These are phyloP conservation scores for Rasamsonia emersonii DNA, from an alignment of 2,329 filamentous ascomycete species.

Conservation along the genomic window DNA sequence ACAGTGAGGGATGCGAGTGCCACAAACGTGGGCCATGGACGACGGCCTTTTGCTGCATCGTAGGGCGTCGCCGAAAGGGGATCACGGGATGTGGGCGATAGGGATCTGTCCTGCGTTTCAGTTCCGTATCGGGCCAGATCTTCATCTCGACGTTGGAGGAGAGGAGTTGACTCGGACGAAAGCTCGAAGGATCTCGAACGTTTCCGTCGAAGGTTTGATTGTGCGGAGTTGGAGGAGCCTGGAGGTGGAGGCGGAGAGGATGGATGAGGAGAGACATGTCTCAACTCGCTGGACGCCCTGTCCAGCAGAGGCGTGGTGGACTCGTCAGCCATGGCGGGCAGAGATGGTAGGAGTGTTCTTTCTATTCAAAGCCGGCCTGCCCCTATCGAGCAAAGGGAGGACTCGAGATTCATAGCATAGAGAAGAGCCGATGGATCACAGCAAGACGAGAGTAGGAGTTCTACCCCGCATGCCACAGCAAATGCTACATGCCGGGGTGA, in stretches of 20 bases:
- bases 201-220: slow-evolving; percentile 11
- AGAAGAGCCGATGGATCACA: no score
- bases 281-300: slow-evolving; percentile 11
- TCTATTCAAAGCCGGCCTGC: no score
- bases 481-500: no score
- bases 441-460: no score
- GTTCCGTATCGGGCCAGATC: slow-evolving; percentile 23
- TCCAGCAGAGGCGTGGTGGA: slow-evolving; percentile 21
- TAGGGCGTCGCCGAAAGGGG: slow-evolving; percentile 10
- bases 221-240: slow-evolving; percentile 4
- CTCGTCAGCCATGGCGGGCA: slow-evolving; percentile 29
- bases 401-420: no score
- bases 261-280: slow-evolving; percentile 14
- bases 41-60: slow-evolving; percentile 18
- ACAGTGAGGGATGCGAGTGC: slow-evolving; percentile 60
- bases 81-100: slow-evolving; percentile 15
- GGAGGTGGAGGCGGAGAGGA: slow-evolving; percentile 10
- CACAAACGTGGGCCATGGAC: slow-evolving; percentile 69
- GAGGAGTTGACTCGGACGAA: slow-evolving; percentile 36
- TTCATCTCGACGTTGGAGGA: slow-evolving; percentile 28
- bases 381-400: no score
- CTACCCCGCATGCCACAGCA: no score
- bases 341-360: no score
- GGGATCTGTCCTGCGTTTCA: slow-evolving; percentile 13
- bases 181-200: slow-evolving; percentile 21